Evolutionary conservation across 2,329 filamentous ascomycete genomes (phyloP).

Genomic region (Diplodia corticola): DNA sequence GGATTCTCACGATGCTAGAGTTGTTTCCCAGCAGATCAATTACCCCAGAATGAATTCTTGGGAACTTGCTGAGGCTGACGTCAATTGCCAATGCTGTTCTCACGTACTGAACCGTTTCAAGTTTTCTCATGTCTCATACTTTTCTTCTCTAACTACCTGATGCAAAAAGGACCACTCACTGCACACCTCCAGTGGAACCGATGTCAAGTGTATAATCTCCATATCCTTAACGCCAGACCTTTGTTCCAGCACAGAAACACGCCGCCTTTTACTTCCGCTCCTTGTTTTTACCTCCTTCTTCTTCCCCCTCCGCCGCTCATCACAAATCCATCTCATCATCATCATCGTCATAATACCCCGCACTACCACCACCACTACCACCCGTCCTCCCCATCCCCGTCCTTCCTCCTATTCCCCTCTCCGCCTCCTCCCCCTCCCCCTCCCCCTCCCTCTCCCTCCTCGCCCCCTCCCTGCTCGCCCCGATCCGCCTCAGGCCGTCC

Average conservation of each 20-base stretch:
- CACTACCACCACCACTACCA: neutral
- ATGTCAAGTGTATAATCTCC: neutral
- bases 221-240: neutral
- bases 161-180: neutral
- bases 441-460: constrained; percentile 76
- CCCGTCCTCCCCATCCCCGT: constrained; percentile 62
- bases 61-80: neutral
- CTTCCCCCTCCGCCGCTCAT: neutral
- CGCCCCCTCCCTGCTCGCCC: constrained; percentile 74
- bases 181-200: neutral
- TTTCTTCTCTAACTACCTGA: neutral
- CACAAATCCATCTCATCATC: constrained; percentile 60
- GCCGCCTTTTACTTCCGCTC: too few species aligned
- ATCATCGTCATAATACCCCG: constrained; percentile 39
- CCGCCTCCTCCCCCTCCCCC: constrained; percentile 46
- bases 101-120: neutral
- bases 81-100: neutral
- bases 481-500: constrained; percentile 79
- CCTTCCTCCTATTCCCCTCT: constrained; percentile 46
- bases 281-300: too few species aligned
- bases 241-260: neutral
- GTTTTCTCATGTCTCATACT: neutral
- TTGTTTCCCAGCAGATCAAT: neutral
- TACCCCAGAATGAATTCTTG: neutral
- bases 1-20: neutral